phyloP scores from a whole-genome alignment of 352 stramenopile genomes.

The Phytophthora cactorum region DNA sequence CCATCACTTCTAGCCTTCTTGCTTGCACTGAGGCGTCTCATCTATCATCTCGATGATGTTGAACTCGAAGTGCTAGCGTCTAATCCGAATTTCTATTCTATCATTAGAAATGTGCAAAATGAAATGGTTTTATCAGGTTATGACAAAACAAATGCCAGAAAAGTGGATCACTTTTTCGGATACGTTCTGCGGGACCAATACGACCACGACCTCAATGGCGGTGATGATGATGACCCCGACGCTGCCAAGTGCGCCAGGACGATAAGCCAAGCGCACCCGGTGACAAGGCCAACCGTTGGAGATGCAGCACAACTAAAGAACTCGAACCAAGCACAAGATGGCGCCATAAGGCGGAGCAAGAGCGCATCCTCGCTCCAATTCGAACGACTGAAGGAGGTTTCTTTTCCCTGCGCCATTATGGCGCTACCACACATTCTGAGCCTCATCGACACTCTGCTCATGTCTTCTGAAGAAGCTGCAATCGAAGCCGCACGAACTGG shows the following conservation, averaged over 20 bases:
- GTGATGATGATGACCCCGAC: background rate
- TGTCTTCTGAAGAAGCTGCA: background rate
- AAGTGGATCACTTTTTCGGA: too few species aligned
- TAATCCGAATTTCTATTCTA: background rate
- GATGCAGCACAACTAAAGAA: background rate
- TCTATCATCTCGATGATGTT: background rate
- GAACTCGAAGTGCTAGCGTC: background rate
- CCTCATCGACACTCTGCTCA: constrained; percentile 1
- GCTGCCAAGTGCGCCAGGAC: too few species aligned
- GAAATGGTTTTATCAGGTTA: background rate
- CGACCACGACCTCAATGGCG: background rate
- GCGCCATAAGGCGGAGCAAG: background rate
- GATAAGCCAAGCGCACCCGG: background rate
- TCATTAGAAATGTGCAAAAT: background rate
- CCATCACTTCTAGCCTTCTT: background rate
- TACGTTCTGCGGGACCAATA: too few species aligned
- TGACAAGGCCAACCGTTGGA: background rate
- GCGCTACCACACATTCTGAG: constrained; percentile 6
- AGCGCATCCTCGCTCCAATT: background rate
- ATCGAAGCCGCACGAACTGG: constrained; percentile 1
- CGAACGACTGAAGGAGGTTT: background rate
- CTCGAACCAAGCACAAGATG: background rate
- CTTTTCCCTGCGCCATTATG: background rate
- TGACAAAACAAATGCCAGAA: too few species aligned
- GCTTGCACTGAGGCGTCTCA: background rate